Evolutionary conservation across 164 flowering plant genomes (phyloP).

Genomic region (Stephania yunnanensis): DNA sequence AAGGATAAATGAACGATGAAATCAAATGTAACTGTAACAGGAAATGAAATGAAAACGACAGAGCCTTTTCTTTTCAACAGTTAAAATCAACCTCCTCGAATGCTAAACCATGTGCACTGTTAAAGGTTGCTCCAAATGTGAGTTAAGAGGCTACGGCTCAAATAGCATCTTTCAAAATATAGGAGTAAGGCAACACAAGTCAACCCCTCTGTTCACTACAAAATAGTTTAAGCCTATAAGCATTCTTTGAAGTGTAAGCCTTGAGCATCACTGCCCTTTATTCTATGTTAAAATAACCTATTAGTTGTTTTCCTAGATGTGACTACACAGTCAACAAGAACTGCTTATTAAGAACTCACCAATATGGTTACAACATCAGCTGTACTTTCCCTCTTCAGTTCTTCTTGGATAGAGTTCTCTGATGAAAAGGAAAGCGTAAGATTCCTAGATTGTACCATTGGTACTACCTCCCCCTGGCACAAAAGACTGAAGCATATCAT

Average conservation of each 20-base stretch:
- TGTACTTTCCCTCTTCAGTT: slow-evolving; percentile 94
- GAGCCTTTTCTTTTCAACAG: neutral
- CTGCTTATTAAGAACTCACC: slow-evolving; percentile 31
- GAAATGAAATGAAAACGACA: neutral
- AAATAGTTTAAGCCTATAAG: no score
- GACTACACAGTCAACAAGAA: neutral
- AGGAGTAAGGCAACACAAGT: neutral
- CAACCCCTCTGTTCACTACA: neutral
- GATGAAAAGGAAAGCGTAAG: slow-evolving; percentile 92
- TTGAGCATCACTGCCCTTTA: neutral
- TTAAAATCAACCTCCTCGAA: neutral
- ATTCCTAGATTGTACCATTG: slow-evolving; percentile 67
- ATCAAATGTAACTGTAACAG: neutral
- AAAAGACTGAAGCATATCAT: slow-evolving; percentile 5
- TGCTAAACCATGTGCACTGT: neutral
- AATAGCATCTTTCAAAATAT: neutral
- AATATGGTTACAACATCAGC: slow-evolving; percentile 91
- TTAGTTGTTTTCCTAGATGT: neutral
- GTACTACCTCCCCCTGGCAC: slow-evolving; percentile 73
- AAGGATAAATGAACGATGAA: neutral
- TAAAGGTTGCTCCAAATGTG: neutral
- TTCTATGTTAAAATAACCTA: neutral
- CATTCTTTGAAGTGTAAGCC: neutral
- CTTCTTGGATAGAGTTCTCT: slow-evolving; percentile 96
- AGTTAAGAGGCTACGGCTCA: no score